Base-by-base conservation (phyloP, 257 asterid genomes). In the Cruciata laevipes region DNA sequence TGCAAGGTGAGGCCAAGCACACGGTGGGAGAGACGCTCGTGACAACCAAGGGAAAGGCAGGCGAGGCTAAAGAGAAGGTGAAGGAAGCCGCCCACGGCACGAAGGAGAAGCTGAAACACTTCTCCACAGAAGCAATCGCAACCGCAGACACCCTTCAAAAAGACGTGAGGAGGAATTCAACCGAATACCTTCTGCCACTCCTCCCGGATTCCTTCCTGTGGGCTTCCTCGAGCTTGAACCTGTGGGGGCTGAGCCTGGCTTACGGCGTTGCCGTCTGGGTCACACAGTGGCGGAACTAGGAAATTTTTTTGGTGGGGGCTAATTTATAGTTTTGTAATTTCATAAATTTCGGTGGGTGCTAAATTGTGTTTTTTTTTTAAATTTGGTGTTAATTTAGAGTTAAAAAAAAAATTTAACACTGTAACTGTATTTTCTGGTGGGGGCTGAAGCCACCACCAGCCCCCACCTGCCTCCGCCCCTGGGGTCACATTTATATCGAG, bases 201-300 rank as follows among this genome's bases (percentile, higher is more conserved):
- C 51, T 42, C 14, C 44, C 18, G 74, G 73, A 61, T 62, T 61
- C 47, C 1, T 70, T 78, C 47, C 1, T 64, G 81, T 7, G 24
- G 80, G 16, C 27, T 80, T 4, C 55, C 1, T 80, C 83, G 1
- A 64, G 77, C 11, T 0, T 77, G 56, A 87, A 87, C 58, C 55
- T 89, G 63, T 67, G 85, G 76, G 95, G 95, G 0, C 76, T 87
- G 20, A 57, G 95, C 17, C 75, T 80, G 18, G 95, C 90, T 12
- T 87, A 81, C 27, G 98, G 98, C 56, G 85, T 74, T 80, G 78
- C 87, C 23, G 52, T 83, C 68, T 91, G 98, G 96, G 83, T 89
- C n/a, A n/a, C n/a, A n/a, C n/a, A n/a, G n/a, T n/a, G n/a, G n/a
- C n/a, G n/a, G n/a, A n/a, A n/a, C n/a, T n/a, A n/a, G n/a, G n/a